Base-by-base conservation (phyloP, 2,329 filamentous ascomycete genomes). In the Botryotinia calthae region DNA sequence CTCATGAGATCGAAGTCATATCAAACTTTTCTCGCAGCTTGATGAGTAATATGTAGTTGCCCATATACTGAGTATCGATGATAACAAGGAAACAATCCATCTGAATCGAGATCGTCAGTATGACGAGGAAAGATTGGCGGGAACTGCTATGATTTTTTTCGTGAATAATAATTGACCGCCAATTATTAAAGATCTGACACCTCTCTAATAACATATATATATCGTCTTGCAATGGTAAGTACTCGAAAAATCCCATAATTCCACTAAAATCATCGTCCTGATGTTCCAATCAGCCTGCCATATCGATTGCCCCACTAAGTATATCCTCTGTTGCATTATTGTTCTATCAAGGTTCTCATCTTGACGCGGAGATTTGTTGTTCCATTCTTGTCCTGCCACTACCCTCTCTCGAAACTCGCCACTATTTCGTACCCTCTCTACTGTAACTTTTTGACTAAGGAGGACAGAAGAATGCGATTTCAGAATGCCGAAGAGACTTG, bases 401-500 rank as follows among this genome's bases (percentile, higher is more conserved):
- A 28, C 5, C 12, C 1, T 54, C n/a, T 18, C 51, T 28, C 3
- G 16, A 8, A 9, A 6, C 2, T 16, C 14, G 14, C n/a, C 16
- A 28, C 3, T 28, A 28, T 54, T 3, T 4, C 4, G 6, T 54
- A 28, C n/a, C 51, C 2, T 54, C 6, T n/a, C 6, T 0, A 28
- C n/a, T 28, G 1, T 54, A 1, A 28, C 25, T 28, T 54, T n/a
- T 28, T 28, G 14, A 8, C 6, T 3, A 28, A 18, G 28, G 14
- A 5, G 14, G 7, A 12, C 48, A 16, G 25, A n/a, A 7, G 2
- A 56, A 0, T 1, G 1, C 28, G 14, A 18, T 1, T 56, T 6
- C 8, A 56, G 51, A 28, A 56, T 28, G 6, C 3, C 16, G 51
- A 56, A 56, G 14, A 28, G 6, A 18, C 16, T 0, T 31, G 0